phyloP scores from a whole-genome alignment of 139 green algal genomes.

The Chlorokybus atmophyticus region DNA sequence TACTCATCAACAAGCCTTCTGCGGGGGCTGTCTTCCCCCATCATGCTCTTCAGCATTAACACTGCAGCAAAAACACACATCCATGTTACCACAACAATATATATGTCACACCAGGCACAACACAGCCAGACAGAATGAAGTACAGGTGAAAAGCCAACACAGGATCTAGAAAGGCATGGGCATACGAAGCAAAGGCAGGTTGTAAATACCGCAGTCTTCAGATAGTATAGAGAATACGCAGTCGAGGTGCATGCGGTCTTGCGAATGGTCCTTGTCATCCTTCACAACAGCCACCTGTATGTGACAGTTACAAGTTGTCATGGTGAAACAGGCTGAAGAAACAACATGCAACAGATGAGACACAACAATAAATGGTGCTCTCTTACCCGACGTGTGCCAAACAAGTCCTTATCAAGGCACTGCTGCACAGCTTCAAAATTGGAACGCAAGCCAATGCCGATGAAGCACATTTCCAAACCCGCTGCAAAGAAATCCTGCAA shows the following conservation, averaged over 20 bases:
- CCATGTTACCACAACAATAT: too few species aligned
- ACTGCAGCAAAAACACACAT: too few species aligned
- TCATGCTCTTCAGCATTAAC: slow-evolving; percentile 56
- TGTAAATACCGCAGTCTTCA: slow-evolving; percentile 57
- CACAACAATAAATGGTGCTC: not conserved
- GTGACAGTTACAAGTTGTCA: too few species aligned
- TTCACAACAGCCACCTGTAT: slow-evolving; percentile 65
- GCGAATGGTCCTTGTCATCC: slow-evolving; percentile 76
- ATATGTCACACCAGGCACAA: slow-evolving; percentile 63
- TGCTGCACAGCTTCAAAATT: slow-evolving; percentile 70
- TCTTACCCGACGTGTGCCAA: slow-evolving; percentile 48
- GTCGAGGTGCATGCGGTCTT: slow-evolving; percentile 96
- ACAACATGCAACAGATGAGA: too few species aligned
- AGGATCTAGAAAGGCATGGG: too few species aligned
- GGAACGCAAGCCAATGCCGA: slow-evolving; percentile 78
- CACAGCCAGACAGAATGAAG: too few species aligned
- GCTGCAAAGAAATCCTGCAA: slow-evolving; percentile 71
- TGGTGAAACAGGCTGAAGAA: too few species aligned
- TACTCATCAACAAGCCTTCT: slow-evolving; percentile 55
- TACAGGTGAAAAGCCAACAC: too few species aligned
- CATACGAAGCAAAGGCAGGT: too few species aligned
- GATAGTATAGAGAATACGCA: slow-evolving; percentile 81
- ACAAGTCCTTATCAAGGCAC: slow-evolving; percentile 76
- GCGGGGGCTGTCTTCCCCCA: slow-evolving; percentile 50
- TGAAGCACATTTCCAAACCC: slow-evolving; percentile 44